Percentiles rank a stretch among this genome's conserved stretches.
Evolutionary conservation across 2,329 filamentous ascomycete genomes (phyloP).

Genomic region (Cladophialophora exuberans): DNA sequence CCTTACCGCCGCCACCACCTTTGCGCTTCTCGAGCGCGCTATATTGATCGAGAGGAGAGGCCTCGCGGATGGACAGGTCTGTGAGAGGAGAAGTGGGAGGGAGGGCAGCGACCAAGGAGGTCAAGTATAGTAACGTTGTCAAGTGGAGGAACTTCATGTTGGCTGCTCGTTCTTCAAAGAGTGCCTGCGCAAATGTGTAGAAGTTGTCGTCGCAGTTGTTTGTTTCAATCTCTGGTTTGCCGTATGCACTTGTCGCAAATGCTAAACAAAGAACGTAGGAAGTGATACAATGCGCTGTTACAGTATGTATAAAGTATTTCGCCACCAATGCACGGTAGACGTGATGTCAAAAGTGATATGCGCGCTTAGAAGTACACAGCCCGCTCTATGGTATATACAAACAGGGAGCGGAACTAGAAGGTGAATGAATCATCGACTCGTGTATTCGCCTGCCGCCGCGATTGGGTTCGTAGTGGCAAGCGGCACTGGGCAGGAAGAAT

Average conservation of each 20-base stretch:
- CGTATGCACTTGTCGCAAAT: no score
- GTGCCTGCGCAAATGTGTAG: background rate
- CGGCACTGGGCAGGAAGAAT: no score
- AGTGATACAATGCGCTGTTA: background rate
- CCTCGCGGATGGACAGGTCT: constrained; percentile 22
- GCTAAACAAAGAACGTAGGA: no score
- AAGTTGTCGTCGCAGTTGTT: background rate
- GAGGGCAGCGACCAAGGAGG: constrained; percentile 22
- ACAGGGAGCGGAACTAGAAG: constrained; percentile 3
- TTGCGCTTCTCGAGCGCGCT: constrained; percentile 33
- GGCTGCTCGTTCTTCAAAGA: background rate
- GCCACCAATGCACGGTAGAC: no score
- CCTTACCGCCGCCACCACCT: constrained; percentile 32
- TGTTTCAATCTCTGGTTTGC: background rate
- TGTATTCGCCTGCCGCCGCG: no score
- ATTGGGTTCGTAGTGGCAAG: no score
- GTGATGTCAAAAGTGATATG: background rate
- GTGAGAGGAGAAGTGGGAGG: constrained; percentile 17
- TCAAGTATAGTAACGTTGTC: constrained; percentile 17
- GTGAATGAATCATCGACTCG: no score
- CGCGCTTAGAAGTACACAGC: no score
- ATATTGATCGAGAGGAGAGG: constrained; percentile 22
- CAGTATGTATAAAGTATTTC: no score
- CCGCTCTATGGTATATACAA: no score
- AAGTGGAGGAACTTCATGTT: constrained; percentile 26